A percentile compares a stretch with the other conserved stretches of the same genome.
These are phyloP conservation scores for Globisporangium spinosum DNA, from an alignment of 352 stramenopile genomes.

Conservation along the genomic window DNA sequence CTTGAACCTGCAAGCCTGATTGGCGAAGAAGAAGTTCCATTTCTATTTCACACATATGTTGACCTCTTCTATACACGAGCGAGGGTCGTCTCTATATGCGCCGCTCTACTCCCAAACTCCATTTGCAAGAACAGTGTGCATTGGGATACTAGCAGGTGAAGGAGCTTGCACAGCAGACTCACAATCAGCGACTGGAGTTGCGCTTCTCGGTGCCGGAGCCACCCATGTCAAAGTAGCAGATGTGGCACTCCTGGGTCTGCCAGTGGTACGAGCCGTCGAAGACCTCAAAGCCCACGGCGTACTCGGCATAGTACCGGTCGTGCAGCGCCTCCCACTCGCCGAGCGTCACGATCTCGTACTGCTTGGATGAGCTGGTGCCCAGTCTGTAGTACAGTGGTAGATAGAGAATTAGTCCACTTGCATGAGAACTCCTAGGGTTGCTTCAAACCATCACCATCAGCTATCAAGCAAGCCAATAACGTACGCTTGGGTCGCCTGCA, in stretches of 20 bases:
- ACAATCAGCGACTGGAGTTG: conserved; percentile 37
- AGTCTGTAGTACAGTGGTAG: conserved; percentile 25
- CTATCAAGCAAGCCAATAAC: conserved; percentile 13
- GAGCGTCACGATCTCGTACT: conserved; percentile 86
- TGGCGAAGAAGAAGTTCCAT: not conserved
- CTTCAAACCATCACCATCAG: not conserved
- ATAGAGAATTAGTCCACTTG: not conserved
- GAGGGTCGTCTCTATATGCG: not conserved
- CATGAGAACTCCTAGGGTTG: not conserved
- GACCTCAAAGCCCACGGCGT: conserved; percentile 78
- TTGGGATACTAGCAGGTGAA: not conserved
- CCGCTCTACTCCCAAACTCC: not conserved
- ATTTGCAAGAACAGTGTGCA: not conserved
- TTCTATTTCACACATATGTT: not conserved
- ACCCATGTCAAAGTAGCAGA: conserved; percentile 77
- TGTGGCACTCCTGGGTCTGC: conserved; percentile 70
- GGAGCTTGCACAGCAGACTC: not conserved
- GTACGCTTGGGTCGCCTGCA: conserved; percentile 70
- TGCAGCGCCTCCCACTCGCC: conserved; percentile 83
- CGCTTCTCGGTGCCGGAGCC: conserved; percentile 33
- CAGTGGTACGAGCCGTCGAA: conserved; percentile 80
- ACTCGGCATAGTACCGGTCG: conserved; percentile 74
- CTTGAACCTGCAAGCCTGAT: not conserved
- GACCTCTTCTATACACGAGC: not conserved
- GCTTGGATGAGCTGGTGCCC: conserved; percentile 41